Evolutionary conservation across 73 alveolate species (phyloP), one percentile per base, ranked within the genome.

Genomic region (Tetrahymena thermophila): DNA sequence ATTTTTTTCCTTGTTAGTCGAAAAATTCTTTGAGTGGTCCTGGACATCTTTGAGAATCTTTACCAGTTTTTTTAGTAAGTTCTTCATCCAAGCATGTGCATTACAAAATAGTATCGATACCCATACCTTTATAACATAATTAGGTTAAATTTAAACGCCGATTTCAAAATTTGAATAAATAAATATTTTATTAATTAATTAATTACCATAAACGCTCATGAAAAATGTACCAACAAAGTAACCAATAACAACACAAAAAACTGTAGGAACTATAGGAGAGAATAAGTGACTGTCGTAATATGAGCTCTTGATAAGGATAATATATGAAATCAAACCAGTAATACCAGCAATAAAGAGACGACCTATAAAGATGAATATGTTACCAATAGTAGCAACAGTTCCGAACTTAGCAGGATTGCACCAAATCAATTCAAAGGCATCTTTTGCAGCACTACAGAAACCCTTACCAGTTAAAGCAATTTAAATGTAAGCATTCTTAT

Each of bases 401-500:
- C 99, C 98, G 96, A 97, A 99, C 95, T 99, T 96, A 40, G 98
- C 99, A 35, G 99, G 98, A 96, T 98, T 98, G 96, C 98, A 98
- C 84, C 98, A 96, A 13, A 98, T 97, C 94, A 99, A 95, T 10
- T 96, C 94, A 96, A 98, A 98, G 84, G 99, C 99, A 95, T 98
- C 98, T 93, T 97, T 97, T 14, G 99, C 99, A n/a, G 99, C 98
- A 40, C 97, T 93, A 96, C 99, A 96, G 98, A 98, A 99, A 93
- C 96, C 96, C 57, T 98, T 98, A 16, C 99, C 99, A 42, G 99
- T 96, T 55, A 99, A 94, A 55, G 99, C 99, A n/a, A 98, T 96
- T 97, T 99, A 98, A 44, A 97, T 99, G 96, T 98, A 99, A 35
- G 99, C 99, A 95, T 99, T 98, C 55, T 97, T 97, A 96, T 98